Base-by-base conservation (phyloP, 2,329 filamentous ascomycete genomes). In the Colletotrichum sublineola region DNA sequence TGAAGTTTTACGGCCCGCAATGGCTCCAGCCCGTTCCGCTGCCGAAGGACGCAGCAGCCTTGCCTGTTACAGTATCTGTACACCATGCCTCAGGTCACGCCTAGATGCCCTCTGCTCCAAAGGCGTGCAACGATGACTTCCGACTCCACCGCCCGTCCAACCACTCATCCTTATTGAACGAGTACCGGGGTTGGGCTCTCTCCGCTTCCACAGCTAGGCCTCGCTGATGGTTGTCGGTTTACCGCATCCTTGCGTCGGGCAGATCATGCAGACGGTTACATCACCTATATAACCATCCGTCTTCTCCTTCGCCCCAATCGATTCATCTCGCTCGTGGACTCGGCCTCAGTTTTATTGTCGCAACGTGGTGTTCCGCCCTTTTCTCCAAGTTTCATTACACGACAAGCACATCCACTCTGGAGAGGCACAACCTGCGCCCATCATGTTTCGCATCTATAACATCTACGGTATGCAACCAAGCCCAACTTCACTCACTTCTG, bases 381-480 rank as follows among this genome's bases (percentile, higher is more conserved):
- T 42, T 14, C 36, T 36, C 24, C 18, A 64, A 36, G 3, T 3
- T 3, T n/a, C n/a, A 20, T 33, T 20, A 9, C 20, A 14, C 20
- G 29, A 48, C 31, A n/a, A 62, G 40, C 24, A 24, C 24, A 24
- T 24, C 24, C 24, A 24, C 24, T 24, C 24, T 24, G 24, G 24
- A 24, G 24, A 24, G 24, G 24, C 24, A 24, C 24, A 24, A 24
- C 24, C 24, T 24, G 24, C 24, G 1, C 48, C 66, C 74, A 75
- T 8, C 66, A 82, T 82, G 80, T 82, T 79, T 77, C 69, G 68
- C 44, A 82, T 82, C 48, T 81, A 79, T 76, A 82, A 82, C 67
- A 81, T 82, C 55, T 82, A 82, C 67, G 80, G 80, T 82, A 76
- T 48, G 75, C 12, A 64, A 20, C 53, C 2, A 24, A 3, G 14